Base-by-base conservation (phyloP, 345 rosid species). In the Citrus sp. region DNA sequence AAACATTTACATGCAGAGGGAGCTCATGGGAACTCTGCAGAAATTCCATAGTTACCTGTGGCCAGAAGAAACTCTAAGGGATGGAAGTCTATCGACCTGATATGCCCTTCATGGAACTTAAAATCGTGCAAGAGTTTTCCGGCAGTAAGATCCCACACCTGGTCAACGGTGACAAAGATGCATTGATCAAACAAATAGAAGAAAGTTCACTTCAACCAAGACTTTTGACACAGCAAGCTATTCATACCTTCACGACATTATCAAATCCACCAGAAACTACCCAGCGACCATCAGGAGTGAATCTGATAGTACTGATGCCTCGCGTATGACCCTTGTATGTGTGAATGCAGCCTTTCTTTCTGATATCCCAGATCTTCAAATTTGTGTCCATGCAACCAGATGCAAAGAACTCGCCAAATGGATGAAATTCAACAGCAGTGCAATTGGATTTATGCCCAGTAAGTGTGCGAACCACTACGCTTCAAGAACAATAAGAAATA, bases 211-310 rank as follows among this genome's bases (percentile, higher is more conserved):
- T 64, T 3, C 40, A 74, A 59, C 14, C 49, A 35, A 60, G 16
- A 34, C 62, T 58, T 64, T 37, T 34, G 60, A 58, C 35, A 56
- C 21, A 30, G 80, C 42, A 67, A 71, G 73, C 60, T 75, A 73
- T 65, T 58, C 70, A 74, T 86, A 96, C 99, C 97, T 96, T 96
- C 25, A 94, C 97, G 80, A 81, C 87, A 86, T 91, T 94, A 83
- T 96, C 99, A 80, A 73, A 80, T 87, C 99, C 99, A 83, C 99
- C 99, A 42, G 99, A 92, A 81, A 96, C 97, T 35, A 96, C 97
- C 99, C 99, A 96, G 32, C 98, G 99, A 68, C 99, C 99, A 90
- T 96, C 98, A n/a, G 99, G 99, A 75, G 88, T 83, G 86, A 96
- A 96, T 73, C 85, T 90, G 75, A 96, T 94, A 59, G 97, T 90